Conservation (phyloP, 2,329 filamentous ascomycete genomes). For the Dactylellina haptotyla region DNA sequence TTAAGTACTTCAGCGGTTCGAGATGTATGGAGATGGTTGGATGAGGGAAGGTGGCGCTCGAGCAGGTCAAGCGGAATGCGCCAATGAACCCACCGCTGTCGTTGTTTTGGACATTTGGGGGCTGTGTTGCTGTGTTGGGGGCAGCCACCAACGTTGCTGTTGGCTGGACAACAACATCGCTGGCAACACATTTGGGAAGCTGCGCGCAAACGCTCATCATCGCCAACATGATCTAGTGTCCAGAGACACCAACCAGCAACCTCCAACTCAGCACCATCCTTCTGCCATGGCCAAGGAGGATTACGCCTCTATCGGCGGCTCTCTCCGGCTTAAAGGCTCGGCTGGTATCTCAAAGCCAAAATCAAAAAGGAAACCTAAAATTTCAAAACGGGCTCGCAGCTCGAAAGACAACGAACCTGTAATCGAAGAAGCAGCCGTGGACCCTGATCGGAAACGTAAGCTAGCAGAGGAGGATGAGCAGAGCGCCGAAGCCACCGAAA, state of each 20-base stretch:
- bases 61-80: neutral
- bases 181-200: neutral
- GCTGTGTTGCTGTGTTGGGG: neutral
- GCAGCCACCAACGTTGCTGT: slow-evolving; percentile 1
- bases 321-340: slow-evolving; percentile 38
- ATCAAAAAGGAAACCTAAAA: slow-evolving; percentile 25
- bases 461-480: neutral
- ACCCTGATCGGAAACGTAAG: too few species aligned
- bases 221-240: too few species aligned
- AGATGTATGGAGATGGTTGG: neutral
- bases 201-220: neutral
- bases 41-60: too few species aligned
- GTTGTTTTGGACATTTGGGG: slow-evolving; percentile 15
- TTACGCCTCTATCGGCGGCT: slow-evolving; percentile 33
- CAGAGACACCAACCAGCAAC: too few species aligned
- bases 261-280: neutral
- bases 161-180: slow-evolving; percentile 32
- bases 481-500: neutral
- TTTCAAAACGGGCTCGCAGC: neutral
- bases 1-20: neutral
- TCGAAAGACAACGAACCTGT: neutral
- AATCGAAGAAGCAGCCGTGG: neutral
- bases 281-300: slow-evolving; percentile 31
- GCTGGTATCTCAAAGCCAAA: slow-evolving; percentile 31
- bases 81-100: neutral